Conservation (phyloP, 2,329 filamentous ascomycete genomes). For the Exutisphaerella laricina region DNA sequence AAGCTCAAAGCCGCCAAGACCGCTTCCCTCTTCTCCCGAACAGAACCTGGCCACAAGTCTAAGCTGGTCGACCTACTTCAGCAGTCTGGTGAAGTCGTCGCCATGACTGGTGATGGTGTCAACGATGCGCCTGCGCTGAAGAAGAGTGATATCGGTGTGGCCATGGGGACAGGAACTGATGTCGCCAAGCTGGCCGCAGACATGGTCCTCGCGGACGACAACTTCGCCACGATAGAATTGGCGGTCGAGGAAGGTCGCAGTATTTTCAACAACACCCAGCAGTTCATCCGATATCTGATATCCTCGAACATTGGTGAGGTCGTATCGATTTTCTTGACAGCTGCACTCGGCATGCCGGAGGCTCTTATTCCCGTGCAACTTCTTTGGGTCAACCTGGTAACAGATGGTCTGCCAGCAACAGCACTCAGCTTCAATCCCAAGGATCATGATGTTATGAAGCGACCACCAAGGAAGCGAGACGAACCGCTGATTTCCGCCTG, state of each 20-base stretch:
- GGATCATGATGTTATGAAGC: conserved; percentile 97
- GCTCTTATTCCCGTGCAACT: conserved; percentile 95
- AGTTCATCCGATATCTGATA: conserved; percentile 98
- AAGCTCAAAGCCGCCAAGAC: conserved; percentile 77
- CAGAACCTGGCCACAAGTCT: conserved; percentile 95
- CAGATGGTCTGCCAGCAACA: conserved; percentile 92
- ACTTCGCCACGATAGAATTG: conserved; percentile 95
- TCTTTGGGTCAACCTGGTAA: conserved; percentile 97
- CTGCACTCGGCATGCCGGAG: conserved; percentile 94
- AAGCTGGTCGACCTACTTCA: conserved; percentile 95
- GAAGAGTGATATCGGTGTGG: conserved; percentile 97
- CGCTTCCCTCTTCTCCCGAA: conserved; percentile 90
- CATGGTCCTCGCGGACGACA: conserved; percentile 98
- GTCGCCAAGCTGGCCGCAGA: conserved; percentile 94
- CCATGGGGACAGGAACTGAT: conserved; percentile 97
- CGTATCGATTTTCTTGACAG: conserved; percentile 96
- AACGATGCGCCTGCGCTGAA: conserved; percentile 97
- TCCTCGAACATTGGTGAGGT: conserved; percentile 99
- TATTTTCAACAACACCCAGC: conserved; percentile 99
- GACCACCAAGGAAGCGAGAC: conserved; percentile 83
- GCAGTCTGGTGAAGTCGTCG: conserved; percentile 86
- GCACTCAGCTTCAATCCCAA: conserved; percentile 96
- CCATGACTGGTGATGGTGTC: conserved; percentile 98
- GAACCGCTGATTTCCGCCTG: conserved; percentile 89
- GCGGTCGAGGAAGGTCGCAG: conserved; percentile 95